Evolutionary conservation across 805 yeast genomes (phyloP), one percentile per base, ranked within the genome.

Genomic region (Kuraishia hungarica): DNA sequence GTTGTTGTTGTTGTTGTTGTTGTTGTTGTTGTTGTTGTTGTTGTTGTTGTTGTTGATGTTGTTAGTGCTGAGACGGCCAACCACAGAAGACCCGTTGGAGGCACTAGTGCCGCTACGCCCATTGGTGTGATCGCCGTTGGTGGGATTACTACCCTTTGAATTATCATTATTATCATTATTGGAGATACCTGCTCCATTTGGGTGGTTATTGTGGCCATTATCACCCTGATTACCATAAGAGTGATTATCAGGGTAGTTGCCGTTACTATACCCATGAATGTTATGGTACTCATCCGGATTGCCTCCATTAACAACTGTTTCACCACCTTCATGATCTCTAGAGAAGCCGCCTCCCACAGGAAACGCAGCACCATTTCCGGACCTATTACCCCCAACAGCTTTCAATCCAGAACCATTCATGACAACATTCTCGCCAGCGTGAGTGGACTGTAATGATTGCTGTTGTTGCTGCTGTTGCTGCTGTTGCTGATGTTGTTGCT

Each of bases 21-120:
- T 57, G 62, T 8, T 58, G 56, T 46, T 35, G 43, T 13, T 35
- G 43, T 7, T 35, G 3, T 13, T 17, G 54, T 39, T 57, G 62
- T 8, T 58, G 56, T 46, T 35, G 43, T 13, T 35, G 43, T 7
- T 35, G 3, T 13, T 17, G 10, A 26, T 10, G 17, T 13, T 35
- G 11, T 3, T 17, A 35, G 5, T 35, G n/a, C 43, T 17, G 15
- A 17, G 43, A 35, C 29, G 29, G 10, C 43, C 43, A 7, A 35
- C 4, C 5, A 15, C 43, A 6, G 43, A 8, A 15, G 43, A 4
- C 5, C n/a, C 43, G 3, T 35, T 4, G 11, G 43, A 35, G 8
- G 43, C 43, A 13, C 43, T 17, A 7, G n/a, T 35, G 17, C 43
- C 11, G 17, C 43, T 15, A 4, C 43, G 43, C n/a, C 43, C 43